Percentiles rank a stretch among this genome's conserved stretches.
These are phyloP conservation scores for Nematocida sp. DNA, from an alignment of 371 early-diverging fungal genomes.

Conservation along the genomic window DNA sequence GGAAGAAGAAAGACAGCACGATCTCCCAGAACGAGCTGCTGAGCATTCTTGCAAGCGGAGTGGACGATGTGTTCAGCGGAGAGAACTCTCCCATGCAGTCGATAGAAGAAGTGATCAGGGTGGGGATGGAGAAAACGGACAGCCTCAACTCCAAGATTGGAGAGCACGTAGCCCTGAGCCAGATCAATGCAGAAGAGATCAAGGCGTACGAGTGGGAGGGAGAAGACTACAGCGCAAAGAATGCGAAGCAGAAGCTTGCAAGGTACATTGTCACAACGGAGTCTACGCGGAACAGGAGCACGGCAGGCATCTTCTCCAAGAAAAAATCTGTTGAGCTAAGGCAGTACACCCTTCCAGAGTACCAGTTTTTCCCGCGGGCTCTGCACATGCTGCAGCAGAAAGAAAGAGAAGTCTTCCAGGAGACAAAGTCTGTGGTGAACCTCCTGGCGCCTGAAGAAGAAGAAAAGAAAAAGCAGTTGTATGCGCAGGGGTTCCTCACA, in stretches of 20 bases:
- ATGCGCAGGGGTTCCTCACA: slow-evolving; percentile 74
- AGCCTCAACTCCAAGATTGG: slow-evolving; percentile 77
- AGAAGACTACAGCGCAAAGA: slow-evolving; percentile 72
- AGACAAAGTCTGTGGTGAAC: slow-evolving; percentile 66
- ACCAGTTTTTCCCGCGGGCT: slow-evolving; percentile 80
- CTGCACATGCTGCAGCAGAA: slow-evolving; percentile 73
- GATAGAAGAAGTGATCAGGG: slow-evolving; percentile 77
- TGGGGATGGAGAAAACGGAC: slow-evolving; percentile 79
- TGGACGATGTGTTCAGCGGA: slow-evolving; percentile 75
- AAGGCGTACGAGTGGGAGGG: slow-evolving; percentile 88
- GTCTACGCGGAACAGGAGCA: slow-evolving; percentile 15
- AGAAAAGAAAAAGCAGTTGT: slow-evolving; percentile 72
- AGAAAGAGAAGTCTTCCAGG: slow-evolving; percentile 66
- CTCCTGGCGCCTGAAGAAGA: slow-evolving; percentile 79
- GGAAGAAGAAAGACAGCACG: slow-evolving; percentile 65
- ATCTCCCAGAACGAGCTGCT: slow-evolving; percentile 65
- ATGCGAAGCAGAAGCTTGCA: slow-evolving; percentile 51
- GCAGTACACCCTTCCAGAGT: slow-evolving; percentile 67
- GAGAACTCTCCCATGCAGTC: slow-evolving; percentile 86
- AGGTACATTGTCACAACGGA: slow-evolving; percentile 30
- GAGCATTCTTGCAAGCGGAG: slow-evolving; percentile 68
- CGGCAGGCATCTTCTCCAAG: slow-evolving; percentile 30
- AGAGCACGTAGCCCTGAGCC: slow-evolving; percentile 68
- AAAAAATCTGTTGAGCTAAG: slow-evolving; percentile 32
- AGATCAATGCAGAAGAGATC: slow-evolving; percentile 28